phyloP scores from a whole-genome alignment of 768 basidiomycete genomes.

The Lactarius sp. region DNA sequence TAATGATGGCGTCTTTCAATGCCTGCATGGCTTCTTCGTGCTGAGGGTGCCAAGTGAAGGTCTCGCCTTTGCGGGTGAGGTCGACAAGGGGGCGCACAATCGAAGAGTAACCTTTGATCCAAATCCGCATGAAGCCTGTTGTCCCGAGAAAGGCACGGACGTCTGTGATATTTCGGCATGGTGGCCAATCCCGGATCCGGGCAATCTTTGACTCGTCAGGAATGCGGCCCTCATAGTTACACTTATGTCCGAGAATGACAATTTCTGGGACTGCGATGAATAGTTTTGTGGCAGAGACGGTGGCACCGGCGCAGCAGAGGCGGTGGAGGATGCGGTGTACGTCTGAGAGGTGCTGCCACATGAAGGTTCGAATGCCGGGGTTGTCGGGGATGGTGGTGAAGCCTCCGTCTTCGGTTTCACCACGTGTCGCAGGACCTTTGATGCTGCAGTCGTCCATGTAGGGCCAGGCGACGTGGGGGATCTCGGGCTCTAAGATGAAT shows the following conservation, averaged over 20 bases:
- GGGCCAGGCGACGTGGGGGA: no score
- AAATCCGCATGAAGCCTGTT: conserved; percentile 13
- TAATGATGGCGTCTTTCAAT: background rate
- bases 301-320: no score
- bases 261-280: conserved; percentile 27
- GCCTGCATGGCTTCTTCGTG: background rate
- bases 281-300: background rate
- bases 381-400: background rate
- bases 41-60: background rate
- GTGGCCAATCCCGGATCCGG: no score
- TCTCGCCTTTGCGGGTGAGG: conserved; percentile 19
- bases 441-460: no score
- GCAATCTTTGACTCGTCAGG: no score
- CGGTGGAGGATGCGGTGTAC: background rate
- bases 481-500: conserved; percentile 30
- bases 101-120: conserved; percentile 2
- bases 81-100: no score
- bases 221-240: no score
- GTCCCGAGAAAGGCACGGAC: conserved; percentile 30
- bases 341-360: no score
- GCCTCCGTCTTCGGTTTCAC: background rate
- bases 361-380: background rate
- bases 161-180: no score
- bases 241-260: conserved; percentile 29
- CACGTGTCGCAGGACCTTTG: no score